Base-by-base conservation (phyloP, 768 basidiomycete genomes). In the Leccinum uliginosum region DNA sequence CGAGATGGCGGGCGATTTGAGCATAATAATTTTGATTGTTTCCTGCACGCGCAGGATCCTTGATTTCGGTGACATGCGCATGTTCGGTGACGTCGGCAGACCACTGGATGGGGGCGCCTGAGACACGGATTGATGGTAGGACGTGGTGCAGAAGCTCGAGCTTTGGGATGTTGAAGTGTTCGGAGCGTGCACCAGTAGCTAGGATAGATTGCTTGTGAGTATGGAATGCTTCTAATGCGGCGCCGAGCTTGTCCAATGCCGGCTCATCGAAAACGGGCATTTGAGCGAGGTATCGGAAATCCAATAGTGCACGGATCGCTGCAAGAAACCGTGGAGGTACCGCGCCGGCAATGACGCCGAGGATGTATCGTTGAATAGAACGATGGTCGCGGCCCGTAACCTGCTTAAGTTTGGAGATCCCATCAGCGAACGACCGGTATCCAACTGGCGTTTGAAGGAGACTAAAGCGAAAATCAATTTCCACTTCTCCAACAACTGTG, bases 241-340 rank as follows among this genome's bases (percentile, higher is more conserved):
- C 48, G 0, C 69, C 55, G 0, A 81, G 54, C 2, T 54, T 23
- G 0, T 35, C 21, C 1, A 79, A 67, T 3, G 71, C 73, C 19
- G 53, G 45, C 1, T 61, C 57, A 2, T 69, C 63, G 49, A 78
- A 78, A 4, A 63, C 12, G 0, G 68, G 66, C 56, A 73, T 74
- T 46, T 74, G 74, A 0, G 75, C 71, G 6, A 73, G 53, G 54
- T 72, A 77, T 3, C 76, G 52, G 55, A 78, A 80, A 55, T 80
- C 75, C 1, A 79, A 59, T 0, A 77, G n/a, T 0, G 66, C 71
- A 2, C 70, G 66, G 69, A 55, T 15, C 1, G 54, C 48, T 9
- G n/a, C 1, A 8, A 54, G 14, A 3, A 54, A 26, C 1, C 6
- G 11, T 2, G n/a, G 9, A 14, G 35, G 35, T 35, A 35, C 35